Base-by-base conservation (phyloP, 257 asterid species). In the Agastache rugosa region DNA sequence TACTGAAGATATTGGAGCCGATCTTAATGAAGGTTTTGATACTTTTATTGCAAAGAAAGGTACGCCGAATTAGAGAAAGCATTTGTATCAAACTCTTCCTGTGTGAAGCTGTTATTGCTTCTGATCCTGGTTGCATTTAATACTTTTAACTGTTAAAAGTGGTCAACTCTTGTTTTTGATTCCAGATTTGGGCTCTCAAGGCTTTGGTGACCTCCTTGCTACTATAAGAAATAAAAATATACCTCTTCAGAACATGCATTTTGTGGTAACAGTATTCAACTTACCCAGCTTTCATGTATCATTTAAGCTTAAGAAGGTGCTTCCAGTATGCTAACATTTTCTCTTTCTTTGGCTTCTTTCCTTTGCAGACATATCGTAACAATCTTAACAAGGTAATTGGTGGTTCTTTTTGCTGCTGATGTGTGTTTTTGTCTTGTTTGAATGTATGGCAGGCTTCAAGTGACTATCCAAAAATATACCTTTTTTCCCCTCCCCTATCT, bases 221-320 rank as follows among this genome's bases (percentile, higher is more conserved):
- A 84, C 96, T 72, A 90, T 94, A 75, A 85, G 99, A 81, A 85
- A 88, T 74, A 90, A 87, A 79, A 90, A 76, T 62, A 87, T 90
- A 42, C 92, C 96, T n/a, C 97, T 94, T 83, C 92, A 89, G 67
- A 90, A 89, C 84, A 94, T 94, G 96, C 99, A 94, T 88, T 94
- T 94, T 75, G 99, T 92, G 96, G 99, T 94, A 88, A 92, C 92
- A 83, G 50, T 50, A 25, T 61, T 66, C 53, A 15, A 7, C 50
- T 60, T 76, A 67, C 48, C 66, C 27, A n/a, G 69, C 67, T 79
- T 9, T 65, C 72, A 27, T 75, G 75, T 48, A 35, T 62, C 44
- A 73, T 48, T 61, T 74, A 74, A 68, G 51, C 63, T 65, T 67
- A 67, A 58, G 70, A 80, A 71, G 77, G 34, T 78, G 63, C 65